phyloP scores from a whole-genome alignment of 371 early-diverging fungal species.

The Chytridium lagenaria region DNA sequence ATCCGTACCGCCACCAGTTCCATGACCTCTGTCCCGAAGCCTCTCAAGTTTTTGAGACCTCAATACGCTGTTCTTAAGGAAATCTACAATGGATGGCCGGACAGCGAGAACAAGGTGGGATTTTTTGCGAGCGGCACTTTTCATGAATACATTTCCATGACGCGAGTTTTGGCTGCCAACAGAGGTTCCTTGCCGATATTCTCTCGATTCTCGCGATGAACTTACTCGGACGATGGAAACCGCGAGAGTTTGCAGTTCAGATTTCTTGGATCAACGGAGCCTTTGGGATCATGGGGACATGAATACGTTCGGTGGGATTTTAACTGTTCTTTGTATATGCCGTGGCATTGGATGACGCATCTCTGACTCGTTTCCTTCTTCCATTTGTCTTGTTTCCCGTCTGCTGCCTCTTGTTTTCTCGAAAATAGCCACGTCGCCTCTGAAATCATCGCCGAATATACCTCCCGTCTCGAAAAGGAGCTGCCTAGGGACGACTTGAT shows the following conservation, averaged over 20 bases:
- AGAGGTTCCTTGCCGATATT: constrained; percentile 89
- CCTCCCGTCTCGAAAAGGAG: constrained; percentile 56
- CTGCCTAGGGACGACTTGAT: constrained; percentile 67
- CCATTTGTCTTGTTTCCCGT: background rate
- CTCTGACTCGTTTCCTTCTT: too few species aligned
- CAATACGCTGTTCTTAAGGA: constrained; percentile 78
- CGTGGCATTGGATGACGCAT: too few species aligned
- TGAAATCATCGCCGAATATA: constrained; percentile 89
- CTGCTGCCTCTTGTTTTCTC: background rate
- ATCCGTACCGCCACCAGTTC: constrained; percentile 95
- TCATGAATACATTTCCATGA: too few species aligned
- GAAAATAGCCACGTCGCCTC: constrained; percentile 79
- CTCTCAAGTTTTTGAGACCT: constrained; percentile 91
- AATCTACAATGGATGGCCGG: constrained; percentile 77
- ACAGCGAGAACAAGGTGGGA: constrained; percentile 79
- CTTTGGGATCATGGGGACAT: constrained; percentile 96
- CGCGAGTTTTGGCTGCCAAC: background rate
- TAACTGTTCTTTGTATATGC: too few species aligned
- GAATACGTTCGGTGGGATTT: constrained; percentile 93
- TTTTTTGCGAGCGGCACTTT: too few species aligned
- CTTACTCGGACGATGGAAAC: constrained; percentile 85
- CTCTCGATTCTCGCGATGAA: constrained; percentile 96
- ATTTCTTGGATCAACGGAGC: constrained; percentile 78
- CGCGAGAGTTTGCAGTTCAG: constrained; percentile 86
- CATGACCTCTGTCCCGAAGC: constrained; percentile 98